Base-by-base conservation (phyloP, 805 yeast genomes). In the Kazachstania viticola region DNA sequence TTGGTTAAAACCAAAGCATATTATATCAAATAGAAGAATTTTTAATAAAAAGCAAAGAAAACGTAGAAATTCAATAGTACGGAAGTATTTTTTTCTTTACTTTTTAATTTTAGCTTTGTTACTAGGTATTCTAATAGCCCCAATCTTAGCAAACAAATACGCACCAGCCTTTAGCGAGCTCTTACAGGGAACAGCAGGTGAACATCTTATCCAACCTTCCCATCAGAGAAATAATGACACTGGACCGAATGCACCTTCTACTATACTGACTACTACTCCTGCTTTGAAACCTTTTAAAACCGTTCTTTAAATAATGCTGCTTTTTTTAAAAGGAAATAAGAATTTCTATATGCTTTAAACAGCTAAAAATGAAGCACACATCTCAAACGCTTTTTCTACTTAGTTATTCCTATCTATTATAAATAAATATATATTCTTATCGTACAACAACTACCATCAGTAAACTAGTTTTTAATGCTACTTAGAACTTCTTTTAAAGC, bases 181-280 rank as follows among this genome's bases (percentile, higher is more conserved):
- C 3, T 39, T 56, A 23, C 36, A 31, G 21, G 30, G 50, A 38
- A 45, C 51, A 14, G 34, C 44, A 29, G 17, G 56, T 39, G 41
- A n/a, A 70, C 70, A 3, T 42, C 74, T 30, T 25, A 47, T 75
- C 6, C 85, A 78, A 48, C 84, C 85, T 1, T 65, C 58, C 24
- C 46, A 56, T 25, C 81, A 75, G 45, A 61, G 68, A 28, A 73
- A 75, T 40, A 75, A 78, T 44, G 84, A 78, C 46, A 77, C 84
- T 0, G 84, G 83, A 0, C 48, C 54, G 2, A 59, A 45, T 38
- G 79, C 79, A 0, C 78, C 80, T 1, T 32, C 53, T 1, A 53
- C 58, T 9, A 60, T 73, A 12, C 40, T 59, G 12, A 55, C 62
- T 5, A 58, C 61, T 1, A 60, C 62, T 9, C 64, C 65, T 0